Evolutionary conservation across 2,329 filamentous ascomycete species (phyloP), one percentile per base, ranked within the genome.

Genomic region (Alternaria incomplexa): DNA sequence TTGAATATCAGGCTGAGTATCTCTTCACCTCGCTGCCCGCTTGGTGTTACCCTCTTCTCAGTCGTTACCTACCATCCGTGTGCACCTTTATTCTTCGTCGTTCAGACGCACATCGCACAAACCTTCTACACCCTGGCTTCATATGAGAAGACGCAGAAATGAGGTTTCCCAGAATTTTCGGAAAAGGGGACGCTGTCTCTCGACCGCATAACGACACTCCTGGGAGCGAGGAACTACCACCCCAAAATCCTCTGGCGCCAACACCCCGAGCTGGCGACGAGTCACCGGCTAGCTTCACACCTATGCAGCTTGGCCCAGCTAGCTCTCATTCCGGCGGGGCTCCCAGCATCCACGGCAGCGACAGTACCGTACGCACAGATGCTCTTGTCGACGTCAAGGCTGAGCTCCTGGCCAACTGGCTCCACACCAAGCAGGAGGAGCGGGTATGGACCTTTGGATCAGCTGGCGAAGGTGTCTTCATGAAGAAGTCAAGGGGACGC

Each of bases 331-430:
- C 53, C 13, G 23, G 36, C 23, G 25, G 15, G 11, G 25, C 52
- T 26, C 36, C 15, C n/a, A 58, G 13, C 17, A 25, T 51, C 28
- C n/a, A 63, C 5, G 45, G 36, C 20, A 52, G 23, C 10, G 36
- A 28, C 20, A 56, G 48, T 17, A 58, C 23, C 20, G 56, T 58
- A 10, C 28, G 53, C 10, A 77, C 78, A 54, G 83, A 85, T 32
- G 82, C 81, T 45, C 77, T 87, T 51, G 74, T 81, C 51, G 84
- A 87, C 62, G 83, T 88, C 72, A 88, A 87, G 73, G 83, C 82
- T 67, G 86, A 90, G 73, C 85, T 90, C 66, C 87, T 89, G 83
- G 87, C 87, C 69, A 88, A 86, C 68, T 90, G 85, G 83, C 82
- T 90, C 3, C 86, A 89, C 73, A 85, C 88, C 62, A 85, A 88